These are phyloP conservation scores for Diaporthe humulicola DNA, from an alignment of 2,329 filamentous ascomycete species.

Conservation along the genomic window DNA sequence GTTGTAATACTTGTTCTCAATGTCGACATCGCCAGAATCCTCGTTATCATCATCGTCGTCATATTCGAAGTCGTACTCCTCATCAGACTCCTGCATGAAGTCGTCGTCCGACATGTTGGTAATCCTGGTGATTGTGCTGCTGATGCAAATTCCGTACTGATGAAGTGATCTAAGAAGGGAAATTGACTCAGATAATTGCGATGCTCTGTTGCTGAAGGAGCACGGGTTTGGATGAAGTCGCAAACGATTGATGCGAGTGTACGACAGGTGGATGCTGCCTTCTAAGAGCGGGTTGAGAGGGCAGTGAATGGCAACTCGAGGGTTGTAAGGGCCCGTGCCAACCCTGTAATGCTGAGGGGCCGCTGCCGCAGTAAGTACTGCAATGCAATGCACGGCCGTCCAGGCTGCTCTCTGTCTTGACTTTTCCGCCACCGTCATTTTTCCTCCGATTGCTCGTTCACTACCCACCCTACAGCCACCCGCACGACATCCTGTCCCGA, in stretches of 20 bases:
- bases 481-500: not conserved
- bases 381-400: not conserved
- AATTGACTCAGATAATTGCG: not conserved
- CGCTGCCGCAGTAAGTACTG: not conserved
- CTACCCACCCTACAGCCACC: not conserved
- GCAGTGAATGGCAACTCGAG: slow-evolving; percentile 5
- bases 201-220: not conserved
- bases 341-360: slow-evolving; percentile 23
- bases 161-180: not conserved
- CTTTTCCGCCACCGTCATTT: slow-evolving; percentile 36
- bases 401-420: not conserved
- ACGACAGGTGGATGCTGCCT: not conserved
- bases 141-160: not conserved
- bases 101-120: slow-evolving; percentile 85
- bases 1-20: slow-evolving; percentile 99
- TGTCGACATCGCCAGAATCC: slow-evolving; percentile 88
- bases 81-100: slow-evolving; percentile 93
- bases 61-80: slow-evolving; percentile 98
- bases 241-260: slow-evolving; percentile 9
- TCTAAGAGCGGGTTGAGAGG: slow-evolving; percentile 11
- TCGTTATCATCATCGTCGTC: slow-evolving; percentile 91
- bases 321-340: slow-evolving; percentile 26
- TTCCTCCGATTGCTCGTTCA: not conserved
- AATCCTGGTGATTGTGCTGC: not conserved
- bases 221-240: not conserved